Base-by-base conservation (phyloP, 208 protist genomes). In the Kentomonas sorsogonicus region DNA sequence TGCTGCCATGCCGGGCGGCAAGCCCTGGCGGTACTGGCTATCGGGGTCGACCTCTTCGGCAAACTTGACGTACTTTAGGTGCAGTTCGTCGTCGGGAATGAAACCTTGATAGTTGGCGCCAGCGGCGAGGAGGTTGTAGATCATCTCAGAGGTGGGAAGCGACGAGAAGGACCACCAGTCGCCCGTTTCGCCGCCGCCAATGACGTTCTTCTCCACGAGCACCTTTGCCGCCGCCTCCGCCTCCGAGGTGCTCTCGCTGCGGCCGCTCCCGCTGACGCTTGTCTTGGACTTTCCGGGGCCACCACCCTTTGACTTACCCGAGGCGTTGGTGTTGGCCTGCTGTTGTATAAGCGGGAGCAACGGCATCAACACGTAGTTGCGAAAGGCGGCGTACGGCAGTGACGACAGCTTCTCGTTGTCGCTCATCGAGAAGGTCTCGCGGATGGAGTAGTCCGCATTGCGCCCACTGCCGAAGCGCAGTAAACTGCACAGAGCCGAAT, bases 331-430 rank as follows among this genome's bases (percentile, higher is more conserved):
- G 15, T 18, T 46, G 38, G 18, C 27, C n/a, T 15, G 38, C 36
- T 20, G 25, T 1, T 13, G 23, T 25, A 38, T 36, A 6, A 64
- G 53, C 26, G 69, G 53, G 0, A 67, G 63, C 5, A 89, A 40
- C 3, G 75, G 75, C 15, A 70, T 72, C 11, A 94, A 68, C 29
- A 94, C 89, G 61, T 89, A 86, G 66, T 94, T 94, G 30, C 73
- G 71, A 38, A 81, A 59, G 54, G 62, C 72, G 10, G 54, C 55
- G 15, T 38, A 18, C 2, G 87, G 72, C 27, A 90, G 44, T 5
- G 69, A 53, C 1, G 68, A 56, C 27, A 94, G 72, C 48, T 57
- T 59, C 0, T 60, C 45, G 7, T 53, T 60, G 51, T 73, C 65
- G 45, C 40, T 36, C 20, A 63, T 27, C 1, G 51, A 39, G 40